These are phyloP conservation scores for Misopates orontium DNA, from an alignment of 257 asterid species.

Conservation along the genomic window DNA sequence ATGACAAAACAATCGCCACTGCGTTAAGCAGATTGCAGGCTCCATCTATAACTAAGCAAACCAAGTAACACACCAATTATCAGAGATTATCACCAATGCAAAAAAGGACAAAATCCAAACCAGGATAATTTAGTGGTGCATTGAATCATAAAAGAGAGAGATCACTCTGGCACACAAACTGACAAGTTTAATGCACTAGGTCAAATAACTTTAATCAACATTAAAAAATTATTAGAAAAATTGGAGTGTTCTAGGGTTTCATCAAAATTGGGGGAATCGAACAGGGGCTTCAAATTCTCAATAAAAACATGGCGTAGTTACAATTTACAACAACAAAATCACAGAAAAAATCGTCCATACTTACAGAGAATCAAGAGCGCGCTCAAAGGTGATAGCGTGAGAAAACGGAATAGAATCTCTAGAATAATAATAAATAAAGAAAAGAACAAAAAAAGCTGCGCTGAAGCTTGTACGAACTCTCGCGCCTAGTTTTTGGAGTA, in stretches of 20 bases:
- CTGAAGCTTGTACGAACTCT: too few species aligned
- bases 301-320: constrained; percentile 14
- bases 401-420: neutral
- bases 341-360: constrained; percentile 5
- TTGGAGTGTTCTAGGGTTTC: constrained; percentile 23
- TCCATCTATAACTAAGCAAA: too few species aligned
- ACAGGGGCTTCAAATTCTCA: constrained; percentile 17
- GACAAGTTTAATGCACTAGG: too few species aligned
- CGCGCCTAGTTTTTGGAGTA: too few species aligned
- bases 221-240: neutral
- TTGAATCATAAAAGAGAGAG: neutral
- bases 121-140: neutral
- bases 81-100: too few species aligned
- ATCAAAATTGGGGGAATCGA: constrained; percentile 39
- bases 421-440: too few species aligned
- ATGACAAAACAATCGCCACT: too few species aligned
- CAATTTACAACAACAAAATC: constrained; percentile 18
- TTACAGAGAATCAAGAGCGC: constrained; percentile 12
- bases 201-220: too few species aligned
- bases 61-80: too few species aligned
- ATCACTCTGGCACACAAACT: too few species aligned
- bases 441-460: too few species aligned
- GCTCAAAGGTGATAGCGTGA: neutral
- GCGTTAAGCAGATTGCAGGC: too few species aligned
- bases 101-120: neutral